These are phyloP conservation scores for Aspergillus tanneri DNA, from an alignment of 2,329 filamentous ascomycete species.

Conservation along the genomic window DNA sequence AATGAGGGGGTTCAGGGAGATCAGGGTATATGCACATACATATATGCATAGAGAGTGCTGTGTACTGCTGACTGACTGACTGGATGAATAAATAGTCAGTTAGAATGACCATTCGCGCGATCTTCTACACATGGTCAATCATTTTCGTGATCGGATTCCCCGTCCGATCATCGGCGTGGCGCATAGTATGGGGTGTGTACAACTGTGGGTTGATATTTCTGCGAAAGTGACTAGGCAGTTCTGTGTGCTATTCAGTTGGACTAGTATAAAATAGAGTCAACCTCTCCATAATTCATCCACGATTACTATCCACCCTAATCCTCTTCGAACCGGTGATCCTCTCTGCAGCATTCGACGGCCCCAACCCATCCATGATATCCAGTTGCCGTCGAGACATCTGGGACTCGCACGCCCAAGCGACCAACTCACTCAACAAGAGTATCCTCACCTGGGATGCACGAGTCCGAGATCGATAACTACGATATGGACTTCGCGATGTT, in stretches of 20 bases:
- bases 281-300: constrained; percentile 70
- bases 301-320: constrained; percentile 68
- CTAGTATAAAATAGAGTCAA: constrained; percentile 43
- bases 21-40: constrained; percentile 46
- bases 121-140: constrained; percentile 57
- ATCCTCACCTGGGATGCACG: neutral
- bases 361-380: constrained; percentile 11
- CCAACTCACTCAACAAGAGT: neutral
- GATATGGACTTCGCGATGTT: constrained; percentile 4
- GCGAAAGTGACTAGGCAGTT: too few species aligned
- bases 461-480: neutral
- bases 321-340: constrained; percentile 62
- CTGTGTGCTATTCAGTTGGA: neutral
- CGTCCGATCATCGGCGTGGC: constrained; percentile 71
- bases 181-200: constrained; percentile 78
- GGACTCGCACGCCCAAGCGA: constrained; percentile 8
- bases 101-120: constrained; percentile 81
- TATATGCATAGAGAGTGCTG: too few species aligned
- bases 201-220: constrained; percentile 45
- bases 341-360: neutral
- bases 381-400: constrained; percentile 11
- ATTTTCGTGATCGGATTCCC: constrained; percentile 30
- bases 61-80: neutral
- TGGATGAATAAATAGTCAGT: constrained; percentile 56
- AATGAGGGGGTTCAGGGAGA: constrained; percentile 73